These are phyloP conservation scores for Schwanniomyces vanrijiae DNA, from an alignment of 805 yeast genomes.

Conservation along the genomic window DNA sequence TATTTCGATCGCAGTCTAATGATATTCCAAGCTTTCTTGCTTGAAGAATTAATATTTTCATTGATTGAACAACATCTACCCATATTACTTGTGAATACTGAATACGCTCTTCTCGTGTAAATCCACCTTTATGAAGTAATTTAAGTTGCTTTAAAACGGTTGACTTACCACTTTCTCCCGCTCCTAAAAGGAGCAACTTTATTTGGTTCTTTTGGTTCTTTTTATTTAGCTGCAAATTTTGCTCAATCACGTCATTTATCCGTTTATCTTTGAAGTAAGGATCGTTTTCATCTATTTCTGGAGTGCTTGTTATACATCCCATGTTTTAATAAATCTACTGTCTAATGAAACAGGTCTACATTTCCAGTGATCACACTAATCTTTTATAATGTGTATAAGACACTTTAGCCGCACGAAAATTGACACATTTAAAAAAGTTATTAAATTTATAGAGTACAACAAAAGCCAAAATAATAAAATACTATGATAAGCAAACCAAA, in stretches of 20 bases:
- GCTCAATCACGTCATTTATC: constrained; percentile 65
- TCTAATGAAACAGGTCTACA: not conserved
- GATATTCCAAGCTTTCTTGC: constrained; percentile 65
- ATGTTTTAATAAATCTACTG: constrained; percentile 25
- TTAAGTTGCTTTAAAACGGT: constrained; percentile 89
- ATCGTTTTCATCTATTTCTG: constrained; percentile 42
- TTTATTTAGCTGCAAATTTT: constrained; percentile 50
- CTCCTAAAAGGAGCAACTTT: constrained; percentile 78
- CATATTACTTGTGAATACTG: constrained; percentile 88
- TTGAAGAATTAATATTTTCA: constrained; percentile 74
- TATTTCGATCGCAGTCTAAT: constrained; percentile 62
- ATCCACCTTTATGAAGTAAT: constrained; percentile 82
- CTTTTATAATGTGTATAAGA: not conserved
- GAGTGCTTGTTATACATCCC: constrained; percentile 71
- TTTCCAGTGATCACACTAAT: not conserved
- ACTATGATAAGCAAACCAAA: constrained; percentile 18
- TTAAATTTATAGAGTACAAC: constrained; percentile 15
- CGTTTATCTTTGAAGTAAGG: constrained; percentile 54
- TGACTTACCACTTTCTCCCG: constrained; percentile 94
- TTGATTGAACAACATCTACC: constrained; percentile 85
- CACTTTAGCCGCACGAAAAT: constrained; percentile 15
- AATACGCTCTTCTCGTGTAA: constrained; percentile 71
- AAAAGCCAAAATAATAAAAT: constrained; percentile 21
- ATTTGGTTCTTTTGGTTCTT: constrained; percentile 58
- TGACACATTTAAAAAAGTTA: constrained; percentile 10